phyloP scores from a whole-genome alignment of 208 protist species.

The Trypanosoma brucei region DNA sequence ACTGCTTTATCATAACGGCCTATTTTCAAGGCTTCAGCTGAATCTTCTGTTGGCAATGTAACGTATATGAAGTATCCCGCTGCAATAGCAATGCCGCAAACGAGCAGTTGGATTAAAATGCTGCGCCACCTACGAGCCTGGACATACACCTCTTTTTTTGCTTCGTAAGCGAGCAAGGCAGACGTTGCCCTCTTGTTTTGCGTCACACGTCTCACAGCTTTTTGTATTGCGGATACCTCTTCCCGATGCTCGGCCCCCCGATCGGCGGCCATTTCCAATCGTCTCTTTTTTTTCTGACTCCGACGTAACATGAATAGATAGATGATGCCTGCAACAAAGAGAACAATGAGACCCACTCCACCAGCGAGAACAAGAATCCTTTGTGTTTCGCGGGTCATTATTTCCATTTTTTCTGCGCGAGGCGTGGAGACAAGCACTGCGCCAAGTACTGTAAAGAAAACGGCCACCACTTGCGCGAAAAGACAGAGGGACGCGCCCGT shows the following conservation, averaged over 20 bases:
- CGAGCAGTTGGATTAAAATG: neutral
- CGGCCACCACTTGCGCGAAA: slow-evolving; percentile 23
- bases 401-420: slow-evolving; percentile 13
- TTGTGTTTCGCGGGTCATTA: slow-evolving; percentile 9
- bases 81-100: neutral
- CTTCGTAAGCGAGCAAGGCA: neutral
- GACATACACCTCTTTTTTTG: neutral
- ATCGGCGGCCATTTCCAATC: neutral
- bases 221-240: neutral
- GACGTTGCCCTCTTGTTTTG: neutral
- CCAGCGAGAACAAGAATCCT: slow-evolving; percentile 19
- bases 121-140: neutral
- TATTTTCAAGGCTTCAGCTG: slow-evolving; percentile 24
- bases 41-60: neutral
- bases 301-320: neutral
- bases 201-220: neutral
- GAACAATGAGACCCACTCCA: slow-evolving; percentile 26
- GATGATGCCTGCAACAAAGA: slow-evolving; percentile 35
- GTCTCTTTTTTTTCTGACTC: neutral
- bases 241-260: neutral
- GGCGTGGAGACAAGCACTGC: slow-evolving; percentile 27
- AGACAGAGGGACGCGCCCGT: slow-evolving; percentile 46
- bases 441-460: slow-evolving; percentile 61
- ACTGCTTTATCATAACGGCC: slow-evolving; percentile 28
- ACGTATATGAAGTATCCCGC: neutral